phyloP scores from a whole-genome alignment of 2,329 filamentous ascomycete species.

The Coniella lustricola region DNA sequence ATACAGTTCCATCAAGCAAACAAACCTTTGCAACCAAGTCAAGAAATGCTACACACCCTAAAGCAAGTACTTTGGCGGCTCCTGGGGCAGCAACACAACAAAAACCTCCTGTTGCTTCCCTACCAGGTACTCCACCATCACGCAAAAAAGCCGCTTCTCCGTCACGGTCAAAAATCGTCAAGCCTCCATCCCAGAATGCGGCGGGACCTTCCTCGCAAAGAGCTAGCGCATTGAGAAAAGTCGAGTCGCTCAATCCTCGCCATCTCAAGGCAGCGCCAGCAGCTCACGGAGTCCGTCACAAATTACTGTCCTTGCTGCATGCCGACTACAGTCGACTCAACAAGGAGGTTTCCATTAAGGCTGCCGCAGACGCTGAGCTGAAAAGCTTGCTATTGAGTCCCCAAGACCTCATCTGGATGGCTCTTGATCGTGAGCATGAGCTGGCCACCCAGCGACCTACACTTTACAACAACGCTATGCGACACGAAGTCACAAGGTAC shows the following conservation, averaged over 20 bases:
- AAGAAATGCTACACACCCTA: not conserved
- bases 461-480: slow-evolving; percentile 80
- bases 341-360: slow-evolving; percentile 47
- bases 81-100: not conserved
- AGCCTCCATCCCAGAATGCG: slow-evolving; percentile 6
- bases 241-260: slow-evolving; percentile 60
- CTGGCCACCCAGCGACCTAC: slow-evolving; percentile 57
- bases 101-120: not conserved
- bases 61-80: not conserved
- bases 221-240: slow-evolving; percentile 23
- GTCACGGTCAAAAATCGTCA: not conserved
- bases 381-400: slow-evolving; percentile 50
- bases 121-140: not conserved
- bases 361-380: slow-evolving; percentile 38
- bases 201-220: not conserved
- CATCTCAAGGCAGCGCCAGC: slow-evolving; percentile 53
- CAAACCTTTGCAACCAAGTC: not conserved
- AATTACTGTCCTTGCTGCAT: slow-evolving; percentile 57
- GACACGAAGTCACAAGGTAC: slow-evolving; percentile 68
- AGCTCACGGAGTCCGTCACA: slow-evolving; percentile 47
- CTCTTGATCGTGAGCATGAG: slow-evolving; percentile 72
- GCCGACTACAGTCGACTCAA: slow-evolving; percentile 62
- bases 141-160: not conserved
- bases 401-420: slow-evolving; percentile 60
- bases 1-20: not conserved